phyloP scores from a whole-genome alignment of 2,329 filamentous ascomycete genomes.

The Apiospora phragmitis region DNA sequence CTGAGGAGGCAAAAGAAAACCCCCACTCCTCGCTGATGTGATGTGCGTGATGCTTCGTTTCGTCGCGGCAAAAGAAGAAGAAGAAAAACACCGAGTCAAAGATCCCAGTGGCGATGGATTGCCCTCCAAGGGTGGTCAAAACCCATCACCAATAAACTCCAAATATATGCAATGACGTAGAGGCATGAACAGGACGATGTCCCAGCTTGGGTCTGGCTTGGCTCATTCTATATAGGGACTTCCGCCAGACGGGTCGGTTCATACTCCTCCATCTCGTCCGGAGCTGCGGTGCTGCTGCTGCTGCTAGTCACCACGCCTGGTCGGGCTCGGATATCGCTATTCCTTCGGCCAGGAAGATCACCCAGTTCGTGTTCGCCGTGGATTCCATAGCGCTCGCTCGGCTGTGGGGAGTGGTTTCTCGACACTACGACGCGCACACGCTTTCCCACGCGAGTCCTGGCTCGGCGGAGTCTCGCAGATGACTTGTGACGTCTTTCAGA shows the following conservation, averaged over 20 bases:
- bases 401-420: neutral
- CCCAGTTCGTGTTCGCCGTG: neutral
- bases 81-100: neutral
- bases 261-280: neutral
- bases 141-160: neutral
- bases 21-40: conserved; percentile 6
- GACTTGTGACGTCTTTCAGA: conserved; percentile 1
- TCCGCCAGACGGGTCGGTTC: neutral
- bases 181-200: neutral
- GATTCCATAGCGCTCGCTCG: neutral
- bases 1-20: neutral
- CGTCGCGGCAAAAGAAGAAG: neutral
- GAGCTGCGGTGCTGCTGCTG: neutral
- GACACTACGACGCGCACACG: neutral
- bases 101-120: neutral
- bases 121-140: neutral
- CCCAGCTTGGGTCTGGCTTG: neutral
- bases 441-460: neutral
- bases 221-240: neutral
- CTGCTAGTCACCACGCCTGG: neutral
- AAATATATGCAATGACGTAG: neutral
- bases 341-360: neutral
- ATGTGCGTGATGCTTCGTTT: neutral
- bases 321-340: neutral
- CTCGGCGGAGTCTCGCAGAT: neutral